Conservation (phyloP, 2,329 filamentous ascomycete genomes). For the Ceratocystiopsis sp. region DNA sequence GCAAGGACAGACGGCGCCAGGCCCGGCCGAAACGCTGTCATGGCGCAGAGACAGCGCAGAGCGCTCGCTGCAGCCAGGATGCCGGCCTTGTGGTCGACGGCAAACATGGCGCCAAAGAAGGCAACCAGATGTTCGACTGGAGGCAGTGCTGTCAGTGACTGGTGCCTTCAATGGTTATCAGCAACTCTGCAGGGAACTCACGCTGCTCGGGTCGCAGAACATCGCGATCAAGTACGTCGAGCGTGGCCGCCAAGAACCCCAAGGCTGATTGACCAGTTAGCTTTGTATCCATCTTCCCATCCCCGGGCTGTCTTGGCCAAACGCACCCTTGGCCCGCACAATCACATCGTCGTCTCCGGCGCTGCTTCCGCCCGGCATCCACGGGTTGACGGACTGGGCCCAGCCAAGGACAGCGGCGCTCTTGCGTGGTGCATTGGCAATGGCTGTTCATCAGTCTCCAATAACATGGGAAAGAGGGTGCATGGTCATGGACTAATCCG, state of each 20-base stretch:
- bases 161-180: no score
- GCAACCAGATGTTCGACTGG: slow-evolving; percentile 19
- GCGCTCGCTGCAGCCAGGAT: slow-evolving; percentile 36
- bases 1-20: slow-evolving; percentile 31
- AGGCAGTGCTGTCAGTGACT: not conserved
- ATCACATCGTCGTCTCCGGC: slow-evolving; percentile 23
- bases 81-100: slow-evolving; percentile 41
- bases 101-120: slow-evolving; percentile 43
- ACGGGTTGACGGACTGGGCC: slow-evolving; percentile 16
- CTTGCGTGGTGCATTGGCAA: slow-evolving; percentile 9
- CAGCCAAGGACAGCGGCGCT: slow-evolving; percentile 11
- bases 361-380: slow-evolving; percentile 15
- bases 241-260: slow-evolving; percentile 37
- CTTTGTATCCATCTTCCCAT: not conserved
- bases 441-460: slow-evolving; percentile 5
- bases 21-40: slow-evolving; percentile 33
- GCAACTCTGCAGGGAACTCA: slow-evolving; percentile 10
- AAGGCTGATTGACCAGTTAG: slow-evolving; percentile 22
- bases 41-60: slow-evolving; percentile 28
- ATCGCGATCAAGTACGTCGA: slow-evolving; percentile 28
- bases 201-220: slow-evolving; percentile 33
- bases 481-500: not conserved
- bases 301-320: no score
- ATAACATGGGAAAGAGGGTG: no score
- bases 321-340: slow-evolving; percentile 31